Evolutionary conservation across 495 filamentous ascomycete species (phyloP), one percentile per base, ranked within the genome.

Genomic region (Parmelia sp.): DNA sequence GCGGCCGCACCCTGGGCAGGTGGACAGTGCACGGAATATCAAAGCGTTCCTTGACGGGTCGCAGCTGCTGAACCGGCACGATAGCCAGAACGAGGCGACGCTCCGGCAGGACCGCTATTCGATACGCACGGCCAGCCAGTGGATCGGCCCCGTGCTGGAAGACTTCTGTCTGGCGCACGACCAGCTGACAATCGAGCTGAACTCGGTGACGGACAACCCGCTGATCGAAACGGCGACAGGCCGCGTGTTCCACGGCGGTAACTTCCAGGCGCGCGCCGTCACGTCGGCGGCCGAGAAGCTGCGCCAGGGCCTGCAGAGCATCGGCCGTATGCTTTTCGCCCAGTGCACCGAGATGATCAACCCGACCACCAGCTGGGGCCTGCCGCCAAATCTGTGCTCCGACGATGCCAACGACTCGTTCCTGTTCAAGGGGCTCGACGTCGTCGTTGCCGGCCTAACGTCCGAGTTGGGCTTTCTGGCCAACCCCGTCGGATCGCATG

Each of bases 221-320:
- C n/a, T n/a, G n/a, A n/a, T n/a, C n/a, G n/a, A n/a, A n/a, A n/a
- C n/a, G n/a, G n/a, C n/a, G n/a, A n/a, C n/a, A n/a, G n/a, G n/a
- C n/a, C n/a, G n/a, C n/a, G n/a, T 86, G 21, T 75, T 83, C 63
- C 78, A 81, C 57, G 84, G 84, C 15, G 82, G 79, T 33, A 88
- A 88, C 71, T 88, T 88, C 73, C 85, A 88, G 63, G 86, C 84
- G 0, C 71, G 69, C 4, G 72, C 79, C 7, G 66, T 88, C 25
- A 85, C 86, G 0, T 81, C 83, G 3, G 82, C 86, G 9, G 84
- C 82, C 78, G 85, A 87, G 62, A 88, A 86, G 69, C 77, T 78
- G 0, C 74, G 80, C 36, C 55, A 68, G 2, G 77, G 77, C 0
- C 65, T 83, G 49, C 82, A 86, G 69, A 80, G 76, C 60, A 71